Evolutionary conservation across 176 grass and related monocot species (phyloP).

Genomic region (Zoysia pacifica): DNA sequence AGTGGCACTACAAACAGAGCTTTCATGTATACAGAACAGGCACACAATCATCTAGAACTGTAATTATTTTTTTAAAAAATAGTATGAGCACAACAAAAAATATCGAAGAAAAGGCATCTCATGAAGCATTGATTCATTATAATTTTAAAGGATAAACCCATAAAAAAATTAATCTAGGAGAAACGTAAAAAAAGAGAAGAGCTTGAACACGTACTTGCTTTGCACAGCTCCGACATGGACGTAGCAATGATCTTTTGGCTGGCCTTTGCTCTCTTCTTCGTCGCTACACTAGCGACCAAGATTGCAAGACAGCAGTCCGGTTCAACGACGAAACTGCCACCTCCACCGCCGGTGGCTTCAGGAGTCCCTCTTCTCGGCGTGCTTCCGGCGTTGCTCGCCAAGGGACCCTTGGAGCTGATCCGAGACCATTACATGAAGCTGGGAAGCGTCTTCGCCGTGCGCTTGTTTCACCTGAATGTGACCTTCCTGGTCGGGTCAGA

Average conservation of each 20-base stretch:
- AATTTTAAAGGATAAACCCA: not conserved
- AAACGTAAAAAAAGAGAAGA: not conserved
- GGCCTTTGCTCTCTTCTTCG: not conserved
- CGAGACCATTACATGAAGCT: conserved; percentile 40
- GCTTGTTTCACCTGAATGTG: conserved; percentile 32
- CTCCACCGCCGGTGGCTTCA: conserved; percentile 40
- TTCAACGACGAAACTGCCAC: not conserved
- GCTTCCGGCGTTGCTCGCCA: conserved; percentile 35
- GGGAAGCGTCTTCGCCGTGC: conserved; percentile 58
- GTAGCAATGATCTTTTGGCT: not conserved
- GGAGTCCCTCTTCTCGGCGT: conserved; percentile 41
- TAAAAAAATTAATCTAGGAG: not conserved
- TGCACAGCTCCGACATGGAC: conserved; percentile 5
- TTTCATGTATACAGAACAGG: too few relatives aligned
- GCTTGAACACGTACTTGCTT: not conserved
- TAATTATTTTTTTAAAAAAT: not conserved
- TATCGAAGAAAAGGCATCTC: not conserved
- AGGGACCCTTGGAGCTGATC: conserved; percentile 46
- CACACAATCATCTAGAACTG: not conserved
- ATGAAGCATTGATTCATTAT: not conserved
- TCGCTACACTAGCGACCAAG: not conserved
- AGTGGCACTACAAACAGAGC: too few relatives aligned
- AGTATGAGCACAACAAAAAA: not conserved
- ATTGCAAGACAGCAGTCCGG: not conserved
- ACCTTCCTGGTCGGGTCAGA: conserved; percentile 60